These are phyloP conservation scores for Chiua sp. DNA, from an alignment of 1,284 basidiomycete genomes.

Conservation along the genomic window DNA sequence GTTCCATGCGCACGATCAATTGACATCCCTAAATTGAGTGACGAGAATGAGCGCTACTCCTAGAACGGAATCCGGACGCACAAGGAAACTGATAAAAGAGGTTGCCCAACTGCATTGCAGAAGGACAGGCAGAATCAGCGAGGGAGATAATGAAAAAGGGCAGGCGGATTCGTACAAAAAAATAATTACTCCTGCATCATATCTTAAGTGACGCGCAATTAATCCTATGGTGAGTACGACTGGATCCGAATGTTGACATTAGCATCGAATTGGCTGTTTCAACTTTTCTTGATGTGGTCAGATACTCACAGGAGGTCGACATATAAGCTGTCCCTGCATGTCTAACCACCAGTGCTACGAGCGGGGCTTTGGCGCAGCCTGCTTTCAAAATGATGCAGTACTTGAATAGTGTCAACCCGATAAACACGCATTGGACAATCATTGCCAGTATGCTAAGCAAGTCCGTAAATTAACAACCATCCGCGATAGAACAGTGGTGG, in stretches of 20 bases:
- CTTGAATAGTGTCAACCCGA: constrained; percentile 24
- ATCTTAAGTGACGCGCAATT: constrained; percentile 9
- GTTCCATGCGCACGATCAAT: constrained; percentile 30
- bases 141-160: background rate
- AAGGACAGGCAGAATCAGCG: constrained; percentile 7
- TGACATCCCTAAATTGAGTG: constrained; percentile 21
- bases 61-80: constrained; percentile 6
- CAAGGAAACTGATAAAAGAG: constrained; percentile 16
- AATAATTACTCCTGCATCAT: constrained; percentile 9
- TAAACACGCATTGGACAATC: constrained; percentile 21
- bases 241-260: constrained; percentile 5
- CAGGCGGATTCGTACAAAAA: constrained; percentile 22
- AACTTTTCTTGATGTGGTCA: background rate
- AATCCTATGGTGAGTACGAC: constrained; percentile 14
- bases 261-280: background rate
- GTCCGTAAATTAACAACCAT: background rate
- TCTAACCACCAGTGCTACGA: constrained; percentile 30
- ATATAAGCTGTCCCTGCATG: constrained; percentile 20
- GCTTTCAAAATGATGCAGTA: constrained; percentile 14
- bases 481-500: background rate
- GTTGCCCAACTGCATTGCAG: constrained; percentile 21
- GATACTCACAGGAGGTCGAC: constrained; percentile 11
- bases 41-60: background rate
- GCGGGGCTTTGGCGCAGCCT: constrained; percentile 18
- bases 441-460: constrained; percentile 18